These are phyloP conservation scores for Diaporthe capsici DNA, from an alignment of 2,329 filamentous ascomycete genomes.

Conservation along the genomic window DNA sequence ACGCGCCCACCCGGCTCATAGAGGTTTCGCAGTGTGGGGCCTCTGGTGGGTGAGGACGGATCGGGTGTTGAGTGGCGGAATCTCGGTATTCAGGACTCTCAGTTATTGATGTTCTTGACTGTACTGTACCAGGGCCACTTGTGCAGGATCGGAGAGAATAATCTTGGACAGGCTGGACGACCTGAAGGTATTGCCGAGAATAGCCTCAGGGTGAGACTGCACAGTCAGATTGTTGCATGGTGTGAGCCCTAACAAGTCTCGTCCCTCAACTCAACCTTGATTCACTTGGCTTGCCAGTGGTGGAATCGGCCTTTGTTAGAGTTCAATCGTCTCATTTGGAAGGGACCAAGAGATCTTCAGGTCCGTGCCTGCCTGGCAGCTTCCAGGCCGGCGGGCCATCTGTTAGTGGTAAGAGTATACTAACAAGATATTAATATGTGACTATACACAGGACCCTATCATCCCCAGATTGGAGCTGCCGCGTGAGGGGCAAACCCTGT, in stretches of 20 bases:
- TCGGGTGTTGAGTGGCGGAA: constrained; percentile 7
- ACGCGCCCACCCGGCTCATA: not conserved
- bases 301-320: constrained; percentile 1
- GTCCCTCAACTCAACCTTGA: not conserved
- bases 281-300: not conserved
- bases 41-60: not conserved
- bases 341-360: constrained; percentile 24
- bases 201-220: not conserved
- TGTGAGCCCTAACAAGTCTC: not conserved
- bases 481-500: constrained; percentile 26
- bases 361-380: constrained; percentile 28
- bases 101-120: not conserved
- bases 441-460: not conserved
- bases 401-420: not conserved
- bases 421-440: accelerated
- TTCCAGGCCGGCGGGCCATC: constrained; percentile 7
- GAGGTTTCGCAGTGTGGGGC: not conserved
- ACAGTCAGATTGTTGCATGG: not conserved
- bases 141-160: not conserved
- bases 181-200: not conserved
- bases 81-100: constrained; percentile 7
- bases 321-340: constrained; percentile 20
- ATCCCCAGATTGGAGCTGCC: constrained; percentile 7
- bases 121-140: not conserved
- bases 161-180: not conserved